Conservation (phyloP, 2,329 filamentous ascomycete genomes). For the Decorospora gaudefroyi region DNA sequence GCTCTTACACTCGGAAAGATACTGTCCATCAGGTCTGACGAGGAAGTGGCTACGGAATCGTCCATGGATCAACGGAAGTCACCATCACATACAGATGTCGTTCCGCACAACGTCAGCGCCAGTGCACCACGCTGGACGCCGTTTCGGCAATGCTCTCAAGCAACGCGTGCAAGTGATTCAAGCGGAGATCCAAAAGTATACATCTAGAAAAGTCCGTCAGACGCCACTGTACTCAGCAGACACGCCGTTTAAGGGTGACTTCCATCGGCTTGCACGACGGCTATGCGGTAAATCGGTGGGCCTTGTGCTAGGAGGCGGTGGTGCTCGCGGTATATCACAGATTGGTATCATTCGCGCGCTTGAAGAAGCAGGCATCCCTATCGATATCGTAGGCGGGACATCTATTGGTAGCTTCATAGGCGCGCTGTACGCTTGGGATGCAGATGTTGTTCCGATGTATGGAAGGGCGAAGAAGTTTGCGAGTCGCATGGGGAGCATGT, state of each 20-base stretch:
- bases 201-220: conserved; percentile 86
- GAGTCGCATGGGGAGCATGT: conserved; percentile 98
- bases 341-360: conserved; percentile 92
- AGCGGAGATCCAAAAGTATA: conserved; percentile 98
- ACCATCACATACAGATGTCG: conserved; percentile 96
- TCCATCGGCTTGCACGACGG: conserved; percentile 86
- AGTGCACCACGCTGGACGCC: conserved; percentile 72
- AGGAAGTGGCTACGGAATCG: conserved; percentile 85
- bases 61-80: conserved; percentile 96
- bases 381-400: conserved; percentile 92
- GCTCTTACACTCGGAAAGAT: conserved; percentile 84
- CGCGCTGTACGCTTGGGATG: conserved; percentile 91
- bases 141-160: conserved; percentile 83
- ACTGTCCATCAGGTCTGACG: conserved; percentile 81
- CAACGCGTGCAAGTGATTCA: conserved; percentile 92
- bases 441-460: conserved; percentile 95
- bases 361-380: conserved; percentile 94
- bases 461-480: conserved; percentile 96
- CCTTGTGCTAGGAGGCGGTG: conserved; percentile 89
- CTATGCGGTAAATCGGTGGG: conserved; percentile 94
- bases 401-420: conserved; percentile 97
- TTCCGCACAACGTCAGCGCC: conserved; percentile 78
- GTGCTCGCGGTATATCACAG: conserved; percentile 88
- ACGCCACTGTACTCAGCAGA: conserved; percentile 88
- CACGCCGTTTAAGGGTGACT: conserved; percentile 93